phyloP scores from a whole-genome alignment of 192 early-diverging fungal genomes.

The Coemansia nantahalensis region DNA sequence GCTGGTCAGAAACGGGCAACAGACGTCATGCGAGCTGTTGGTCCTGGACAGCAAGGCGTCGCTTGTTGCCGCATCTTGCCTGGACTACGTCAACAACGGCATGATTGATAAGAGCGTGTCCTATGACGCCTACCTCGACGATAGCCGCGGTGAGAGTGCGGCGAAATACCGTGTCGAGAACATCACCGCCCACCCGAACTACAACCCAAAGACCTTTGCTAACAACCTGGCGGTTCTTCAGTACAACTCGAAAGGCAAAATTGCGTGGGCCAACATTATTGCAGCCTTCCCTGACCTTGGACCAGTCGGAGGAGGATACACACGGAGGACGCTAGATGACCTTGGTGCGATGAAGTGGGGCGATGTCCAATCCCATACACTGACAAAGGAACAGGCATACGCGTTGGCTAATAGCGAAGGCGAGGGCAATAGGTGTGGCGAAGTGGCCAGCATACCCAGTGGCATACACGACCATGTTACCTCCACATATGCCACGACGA shows the following conservation, averaged over 20 bases:
- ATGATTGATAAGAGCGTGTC: slow-evolving; percentile 3
- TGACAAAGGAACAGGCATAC: too few relatives aligned
- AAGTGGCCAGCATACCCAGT: too few relatives aligned
- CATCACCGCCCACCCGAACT: slow-evolving; percentile 6
- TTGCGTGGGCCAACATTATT: neutral
- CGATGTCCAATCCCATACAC: too few relatives aligned
- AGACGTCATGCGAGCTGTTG: slow-evolving; percentile 11
- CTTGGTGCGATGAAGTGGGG: too few relatives aligned
- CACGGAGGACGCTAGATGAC: neutral
- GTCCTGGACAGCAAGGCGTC: slow-evolving; percentile 5
- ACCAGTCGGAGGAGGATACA: neutral
- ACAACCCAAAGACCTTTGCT: neutral
- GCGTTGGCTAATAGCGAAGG: too few relatives aligned
- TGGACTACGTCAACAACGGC: neutral
- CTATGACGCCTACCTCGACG: slow-evolving; percentile 10
- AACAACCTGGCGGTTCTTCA: slow-evolving; percentile 18
- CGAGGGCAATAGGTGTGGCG: too few relatives aligned
- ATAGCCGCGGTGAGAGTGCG: neutral
- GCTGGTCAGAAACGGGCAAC: slow-evolving; percentile 5
- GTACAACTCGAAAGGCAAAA: slow-evolving; percentile 4
- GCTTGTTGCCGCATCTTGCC: slow-evolving; percentile 12
- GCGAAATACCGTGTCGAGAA: slow-evolving; percentile 4
- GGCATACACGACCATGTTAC: too few relatives aligned
- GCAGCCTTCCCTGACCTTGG: neutral
- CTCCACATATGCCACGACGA: too few relatives aligned